Conservation (phyloP, 345 rosid species). For the Citropsis articulata region DNA sequence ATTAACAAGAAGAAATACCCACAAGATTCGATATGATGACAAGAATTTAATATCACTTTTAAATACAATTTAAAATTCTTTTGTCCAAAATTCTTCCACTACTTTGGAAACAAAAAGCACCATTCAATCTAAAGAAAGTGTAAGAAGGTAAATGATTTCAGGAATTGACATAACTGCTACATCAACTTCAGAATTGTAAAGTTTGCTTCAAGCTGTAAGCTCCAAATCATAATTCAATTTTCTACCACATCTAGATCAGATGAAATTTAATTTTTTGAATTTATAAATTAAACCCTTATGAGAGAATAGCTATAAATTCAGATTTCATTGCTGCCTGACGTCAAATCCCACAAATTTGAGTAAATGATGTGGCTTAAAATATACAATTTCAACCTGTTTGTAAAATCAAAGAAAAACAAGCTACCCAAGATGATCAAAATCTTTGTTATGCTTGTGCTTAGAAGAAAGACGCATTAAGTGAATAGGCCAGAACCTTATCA, state of each 20-base stretch:
- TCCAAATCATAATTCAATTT: not conserved
- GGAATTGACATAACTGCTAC: not conserved
- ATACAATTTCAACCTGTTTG: not conserved
- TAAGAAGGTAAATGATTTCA: not conserved
- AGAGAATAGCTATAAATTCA: not conserved
- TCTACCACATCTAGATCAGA: not conserved
- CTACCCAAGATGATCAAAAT: not conserved
- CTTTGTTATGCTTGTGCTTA: not conserved
- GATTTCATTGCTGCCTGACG: conserved; percentile 6
- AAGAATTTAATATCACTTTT: not conserved
- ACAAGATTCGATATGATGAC: not conserved
- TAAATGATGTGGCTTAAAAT: not conserved
- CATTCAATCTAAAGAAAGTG: not conserved
- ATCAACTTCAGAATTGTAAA: not conserved
- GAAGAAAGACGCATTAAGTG: not conserved
- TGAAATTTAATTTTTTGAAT: conserved; percentile 1
- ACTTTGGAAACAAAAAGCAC: not conserved
- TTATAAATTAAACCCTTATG: not conserved
- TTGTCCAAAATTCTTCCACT: not conserved
- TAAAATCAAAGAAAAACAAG: conserved; percentile 2
- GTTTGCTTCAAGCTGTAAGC: not conserved
- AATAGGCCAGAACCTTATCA: conserved; percentile 56
- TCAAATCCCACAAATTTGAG: not conserved
- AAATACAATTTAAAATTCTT: not conserved
- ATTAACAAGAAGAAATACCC: not conserved